These are phyloP conservation scores for Adansonia gregorii DNA, from an alignment of 441 rosid species.

Conservation along the genomic window DNA sequence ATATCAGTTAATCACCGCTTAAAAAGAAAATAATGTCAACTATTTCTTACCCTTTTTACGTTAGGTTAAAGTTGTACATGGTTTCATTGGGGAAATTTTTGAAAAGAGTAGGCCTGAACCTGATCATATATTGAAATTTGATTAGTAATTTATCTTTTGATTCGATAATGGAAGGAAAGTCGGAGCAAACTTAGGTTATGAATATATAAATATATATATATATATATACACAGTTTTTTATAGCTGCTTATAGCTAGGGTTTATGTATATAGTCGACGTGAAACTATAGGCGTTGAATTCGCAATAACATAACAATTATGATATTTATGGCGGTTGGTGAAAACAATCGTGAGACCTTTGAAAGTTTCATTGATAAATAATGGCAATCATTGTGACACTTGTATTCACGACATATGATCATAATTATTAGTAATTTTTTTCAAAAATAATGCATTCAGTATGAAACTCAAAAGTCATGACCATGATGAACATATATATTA, in stretches of 20 bases:
- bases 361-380: not conserved
- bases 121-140: not conserved
- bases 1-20: not conserved
- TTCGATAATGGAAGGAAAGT: not conserved
- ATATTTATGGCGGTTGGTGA: not conserved
- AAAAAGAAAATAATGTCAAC: not conserved
- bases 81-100: not conserved
- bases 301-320: not conserved
- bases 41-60: not conserved
- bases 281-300: not conserved
- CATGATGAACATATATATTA: not conserved
- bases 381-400: too few relatives aligned
- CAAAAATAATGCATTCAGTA: not conserved
- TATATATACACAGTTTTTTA: not conserved
- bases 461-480: not conserved
- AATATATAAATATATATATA: not conserved
- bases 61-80: not conserved
- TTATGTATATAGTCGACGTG: not conserved
- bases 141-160: not conserved
- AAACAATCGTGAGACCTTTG: not conserved
- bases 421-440: too few relatives aligned
- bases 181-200: not conserved
- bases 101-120: not conserved
- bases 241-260: not conserved
- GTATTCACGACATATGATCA: too few relatives aligned